These are phyloP conservation scores for Dianthus caryophyllus DNA, from an alignment of 148 eudicot genomes.

Conservation along the genomic window DNA sequence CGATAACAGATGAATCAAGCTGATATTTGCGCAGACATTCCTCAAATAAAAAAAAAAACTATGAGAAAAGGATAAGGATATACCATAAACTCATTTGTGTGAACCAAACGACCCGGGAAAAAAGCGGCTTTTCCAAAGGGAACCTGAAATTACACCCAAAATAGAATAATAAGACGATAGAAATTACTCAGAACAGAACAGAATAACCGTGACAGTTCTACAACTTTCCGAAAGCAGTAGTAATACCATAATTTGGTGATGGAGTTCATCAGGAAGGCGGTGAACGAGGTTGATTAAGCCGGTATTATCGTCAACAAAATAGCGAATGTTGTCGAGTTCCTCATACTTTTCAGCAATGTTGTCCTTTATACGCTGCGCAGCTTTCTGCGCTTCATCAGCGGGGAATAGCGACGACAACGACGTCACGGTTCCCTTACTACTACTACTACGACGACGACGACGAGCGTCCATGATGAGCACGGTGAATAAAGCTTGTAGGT, in stretches of 20 bases:
- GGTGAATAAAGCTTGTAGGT: background rate
- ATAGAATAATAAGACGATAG: constrained; percentile 3
- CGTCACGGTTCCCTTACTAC: constrained; percentile 64
- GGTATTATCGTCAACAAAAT: constrained; percentile 50
- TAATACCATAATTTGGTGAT: constrained; percentile 65
- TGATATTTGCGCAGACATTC: background rate
- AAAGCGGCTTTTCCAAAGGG: constrained; percentile 96
- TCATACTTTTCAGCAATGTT: constrained; percentile 37
- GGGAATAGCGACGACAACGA: constrained; percentile 55
- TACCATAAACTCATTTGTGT: constrained; percentile 87
- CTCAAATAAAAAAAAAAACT: background rate
- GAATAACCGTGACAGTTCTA: background rate
- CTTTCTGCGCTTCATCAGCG: constrained; percentile 63
- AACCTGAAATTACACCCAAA: constrained; percentile 48
- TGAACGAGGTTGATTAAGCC: constrained; percentile 66
- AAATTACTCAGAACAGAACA: background rate
- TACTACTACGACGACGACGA: too few relatives aligned
- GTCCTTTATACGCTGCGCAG: constrained; percentile 49
- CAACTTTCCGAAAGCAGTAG: background rate
- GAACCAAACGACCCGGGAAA: constrained; percentile 82
- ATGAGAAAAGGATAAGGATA: constrained; percentile 1
- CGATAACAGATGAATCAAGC: too few relatives aligned
- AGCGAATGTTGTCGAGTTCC: constrained; percentile 38
- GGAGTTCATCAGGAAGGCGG: constrained; percentile 77
- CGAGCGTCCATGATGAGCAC: constrained; percentile 14